phyloP scores from a whole-genome alignment of 2,329 filamentous ascomycete genomes.

The Fusarium sp. region DNA sequence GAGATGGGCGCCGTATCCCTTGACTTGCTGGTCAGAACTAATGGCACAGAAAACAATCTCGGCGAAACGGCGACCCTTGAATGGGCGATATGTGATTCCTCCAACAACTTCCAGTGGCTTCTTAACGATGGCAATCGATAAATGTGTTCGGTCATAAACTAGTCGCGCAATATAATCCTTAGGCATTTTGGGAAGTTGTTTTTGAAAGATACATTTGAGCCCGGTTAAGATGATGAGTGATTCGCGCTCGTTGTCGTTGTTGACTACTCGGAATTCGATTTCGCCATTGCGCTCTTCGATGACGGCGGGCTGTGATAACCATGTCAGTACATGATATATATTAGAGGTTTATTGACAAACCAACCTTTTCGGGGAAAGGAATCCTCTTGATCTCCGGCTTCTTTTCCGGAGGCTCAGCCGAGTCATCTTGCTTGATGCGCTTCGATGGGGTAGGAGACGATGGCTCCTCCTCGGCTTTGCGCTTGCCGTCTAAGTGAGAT shows the following conservation, averaged over 20 bases:
- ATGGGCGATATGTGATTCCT: conserved; percentile 95
- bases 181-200: conserved; percentile 98
- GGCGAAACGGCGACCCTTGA: conserved; percentile 90
- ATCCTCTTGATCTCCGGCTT: conserved; percentile 70
- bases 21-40: conserved; percentile 97
- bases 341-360: fast-evolving
- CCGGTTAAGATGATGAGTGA: conserved; percentile 95
- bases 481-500: conserved; percentile 64
- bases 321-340: neutral
- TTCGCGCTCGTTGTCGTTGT: conserved; percentile 90
- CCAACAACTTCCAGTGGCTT: conserved; percentile 95
- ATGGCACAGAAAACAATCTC: conserved; percentile 99
- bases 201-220: conserved; percentile 97
- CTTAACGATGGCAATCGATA: conserved; percentile 97
- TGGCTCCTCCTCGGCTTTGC: conserved; percentile 76
- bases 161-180: conserved; percentile 98
- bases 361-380: conserved; percentile 88
- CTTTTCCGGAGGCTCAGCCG: conserved; percentile 51
- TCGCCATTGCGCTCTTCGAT: conserved; percentile 93
- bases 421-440: conserved; percentile 64
- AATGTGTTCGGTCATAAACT: conserved; percentile 95
- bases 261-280: conserved; percentile 97
- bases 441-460: conserved; percentile 70
- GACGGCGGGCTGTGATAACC: conserved; percentile 73
- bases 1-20: conserved; percentile 95